Conservation (phyloP, 257 asterid genomes). For the Mentha longifolia region DNA sequence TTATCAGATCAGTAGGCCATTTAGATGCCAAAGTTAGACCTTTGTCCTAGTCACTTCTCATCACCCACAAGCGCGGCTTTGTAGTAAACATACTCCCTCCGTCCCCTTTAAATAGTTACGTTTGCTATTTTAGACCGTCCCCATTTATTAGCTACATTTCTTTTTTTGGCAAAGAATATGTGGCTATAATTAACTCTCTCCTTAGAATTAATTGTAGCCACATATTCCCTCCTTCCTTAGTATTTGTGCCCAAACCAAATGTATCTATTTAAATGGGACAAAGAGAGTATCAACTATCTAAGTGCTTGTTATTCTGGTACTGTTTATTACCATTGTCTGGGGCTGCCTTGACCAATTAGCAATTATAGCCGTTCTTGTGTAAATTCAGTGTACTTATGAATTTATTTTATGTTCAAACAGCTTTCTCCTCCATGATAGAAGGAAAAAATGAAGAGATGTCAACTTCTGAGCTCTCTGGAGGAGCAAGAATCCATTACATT, state of each 20-base stretch:
- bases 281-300: neutral
- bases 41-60: neutral
- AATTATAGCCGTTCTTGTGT: conserved; percentile 12
- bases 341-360: conserved; percentile 14
- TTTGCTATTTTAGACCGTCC: too few relatives aligned
- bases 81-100: neutral
- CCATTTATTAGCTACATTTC: too few relatives aligned
- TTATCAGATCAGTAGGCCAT: neutral
- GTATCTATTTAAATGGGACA: too few relatives aligned
- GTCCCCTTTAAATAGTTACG: too few relatives aligned
- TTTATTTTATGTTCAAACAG: conserved; percentile 54
- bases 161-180: too few relatives aligned
- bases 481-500: conserved; percentile 97
- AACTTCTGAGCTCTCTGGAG: conserved; percentile 96
- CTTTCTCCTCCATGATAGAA: conserved; percentile 93
- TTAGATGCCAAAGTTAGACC: neutral
- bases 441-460: conserved; percentile 98
- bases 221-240: too few relatives aligned
- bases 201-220: too few relatives aligned
- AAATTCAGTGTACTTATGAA: neutral
- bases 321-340: neutral
- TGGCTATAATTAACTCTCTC: too few relatives aligned
- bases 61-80: neutral
- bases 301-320: conserved; percentile 14
- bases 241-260: too few relatives aligned